Evolutionary conservation across 805 yeast species (phyloP).

Genomic region (Myxozyma udenii): DNA sequence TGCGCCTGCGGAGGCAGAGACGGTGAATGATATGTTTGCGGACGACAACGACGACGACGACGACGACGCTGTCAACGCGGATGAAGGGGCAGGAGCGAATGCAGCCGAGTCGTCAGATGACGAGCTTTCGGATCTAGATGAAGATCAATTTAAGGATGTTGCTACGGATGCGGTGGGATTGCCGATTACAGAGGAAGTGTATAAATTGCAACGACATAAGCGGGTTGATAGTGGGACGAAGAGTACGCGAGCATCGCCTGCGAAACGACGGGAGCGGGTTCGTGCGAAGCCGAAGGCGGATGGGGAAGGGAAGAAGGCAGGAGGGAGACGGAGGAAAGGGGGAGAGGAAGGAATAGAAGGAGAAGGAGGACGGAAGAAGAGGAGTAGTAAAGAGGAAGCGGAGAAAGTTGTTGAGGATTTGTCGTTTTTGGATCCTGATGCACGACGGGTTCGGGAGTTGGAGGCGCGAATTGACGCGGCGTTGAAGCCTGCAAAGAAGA

Average conservation of each 20-base stretch:
- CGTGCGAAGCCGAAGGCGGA: constrained; percentile 21
- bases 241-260: constrained; percentile 6
- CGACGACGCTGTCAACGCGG: constrained; percentile 10
- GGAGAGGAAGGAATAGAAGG: constrained; percentile 1
- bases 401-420: constrained; percentile 12
- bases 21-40: too few species aligned
- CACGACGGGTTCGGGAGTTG: constrained; percentile 62
- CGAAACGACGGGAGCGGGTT: constrained; percentile 13
- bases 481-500: constrained; percentile 54
- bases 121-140: constrained; percentile 43
- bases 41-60: constrained; percentile 18
- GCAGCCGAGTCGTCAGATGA: too few species aligned
- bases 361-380: constrained; percentile 10
- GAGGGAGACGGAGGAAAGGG: neutral
- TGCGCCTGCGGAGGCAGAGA: neutral
- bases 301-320: constrained; percentile 6
- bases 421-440: constrained; percentile 12
- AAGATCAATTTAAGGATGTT: constrained; percentile 38
- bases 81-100: constrained; percentile 8
- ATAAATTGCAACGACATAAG: constrained; percentile 41
- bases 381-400: constrained; percentile 16
- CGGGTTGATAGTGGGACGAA: constrained; percentile 24
- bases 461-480: constrained; percentile 81
- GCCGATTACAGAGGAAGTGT: constrained; percentile 42
- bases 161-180: constrained; percentile 34